Base-by-base conservation (phyloP, 2,329 filamentous ascomycete species). In the Colletotrichum higginsianum region DNA sequence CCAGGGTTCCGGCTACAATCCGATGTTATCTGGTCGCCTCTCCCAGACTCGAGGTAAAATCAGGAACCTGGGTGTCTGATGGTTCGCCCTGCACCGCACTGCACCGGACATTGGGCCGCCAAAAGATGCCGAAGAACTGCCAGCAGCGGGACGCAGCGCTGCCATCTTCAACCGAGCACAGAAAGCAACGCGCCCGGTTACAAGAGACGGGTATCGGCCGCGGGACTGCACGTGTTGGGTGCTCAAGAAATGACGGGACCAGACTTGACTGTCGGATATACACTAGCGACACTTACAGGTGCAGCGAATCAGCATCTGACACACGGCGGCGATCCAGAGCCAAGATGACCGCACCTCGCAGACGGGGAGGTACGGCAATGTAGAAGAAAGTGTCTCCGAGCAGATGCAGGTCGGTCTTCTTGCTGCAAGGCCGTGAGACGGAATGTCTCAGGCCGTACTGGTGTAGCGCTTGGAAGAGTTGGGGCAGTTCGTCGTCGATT, bases 261-360 rank as follows among this genome's bases (percentile, higher is more conserved):
- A 63, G 68, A 46, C 65, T 65, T 65, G 65, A 60, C 26, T 53
- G 46, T 40, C 66, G 70, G 70, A 61, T 30, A 42, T 52, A 30
- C 30, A 30, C 30, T 30, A 55, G 66, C 61, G 55, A 72, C 42
- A 61, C 50, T 67, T 30, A n/a, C 35, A 57, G 56, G 40, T 53
- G 15, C 55, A 65, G 61, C 72, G 72, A 73, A 73, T 73, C 63
- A 73, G n/a, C 53, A 18, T 61, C 55, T 72, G 68, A 72, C 69
- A 73, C 72, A 72, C 69, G 60, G 50, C 60, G 47, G 42, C 50
- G 53, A 65, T 60, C 30, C 55, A 50, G 52, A 66, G 60, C 69
- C 72, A 61, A 69, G 67, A 60, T 55, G 67, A 50, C 47, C 50
- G 35, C 63, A 62, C 46, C 44, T 46, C 55, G 47, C 57, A 67